Percentiles rank a stretch among this genome's conserved stretches.
These are phyloP conservation scores for Prunus persica DNA, from an alignment of 306 rosid species.

Conservation along the genomic window DNA sequence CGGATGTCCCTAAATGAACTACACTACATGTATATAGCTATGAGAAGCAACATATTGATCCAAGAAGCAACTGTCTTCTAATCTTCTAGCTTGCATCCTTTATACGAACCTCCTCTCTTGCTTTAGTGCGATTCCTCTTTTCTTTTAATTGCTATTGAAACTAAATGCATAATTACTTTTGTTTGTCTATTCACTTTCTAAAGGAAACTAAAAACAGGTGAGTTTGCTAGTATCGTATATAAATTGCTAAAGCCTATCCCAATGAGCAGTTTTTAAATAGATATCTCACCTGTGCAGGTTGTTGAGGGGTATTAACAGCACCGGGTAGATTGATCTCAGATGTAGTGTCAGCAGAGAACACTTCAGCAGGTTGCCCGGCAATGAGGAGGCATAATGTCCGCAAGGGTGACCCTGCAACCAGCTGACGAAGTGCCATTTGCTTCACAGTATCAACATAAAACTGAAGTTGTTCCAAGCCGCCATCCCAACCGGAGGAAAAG, in stretches of 20 bases:
- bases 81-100: background rate
- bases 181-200: background rate
- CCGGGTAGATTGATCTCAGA: slow-evolving; percentile 32
- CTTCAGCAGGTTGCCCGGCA: slow-evolving; percentile 95
- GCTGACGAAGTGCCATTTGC: slow-evolving; percentile 84
- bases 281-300: slow-evolving; percentile 65
- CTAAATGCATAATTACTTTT: background rate
- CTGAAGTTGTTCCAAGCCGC: slow-evolving; percentile 47
- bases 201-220: background rate
- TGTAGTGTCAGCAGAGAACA: slow-evolving; percentile 48
- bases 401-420: slow-evolving; percentile 86
- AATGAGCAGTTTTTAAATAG: background rate
- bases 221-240: background rate
- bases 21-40: background rate
- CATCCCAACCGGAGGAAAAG: slow-evolving; percentile 14
- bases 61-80: background rate
- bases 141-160: background rate
- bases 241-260: background rate
- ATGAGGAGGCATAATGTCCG: slow-evolving; percentile 90
- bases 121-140: background rate
- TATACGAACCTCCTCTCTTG: background rate
- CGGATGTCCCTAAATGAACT: background rate
- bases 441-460: slow-evolving; percentile 85
- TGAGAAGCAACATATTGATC: background rate
- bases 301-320: slow-evolving; percentile 39